Percentiles rank a stretch among this genome's conserved stretches.
These are phyloP conservation scores for Macrolepiota dolichaula DNA, from an alignment of 768 basidiomycete genomes.

Conservation along the genomic window DNA sequence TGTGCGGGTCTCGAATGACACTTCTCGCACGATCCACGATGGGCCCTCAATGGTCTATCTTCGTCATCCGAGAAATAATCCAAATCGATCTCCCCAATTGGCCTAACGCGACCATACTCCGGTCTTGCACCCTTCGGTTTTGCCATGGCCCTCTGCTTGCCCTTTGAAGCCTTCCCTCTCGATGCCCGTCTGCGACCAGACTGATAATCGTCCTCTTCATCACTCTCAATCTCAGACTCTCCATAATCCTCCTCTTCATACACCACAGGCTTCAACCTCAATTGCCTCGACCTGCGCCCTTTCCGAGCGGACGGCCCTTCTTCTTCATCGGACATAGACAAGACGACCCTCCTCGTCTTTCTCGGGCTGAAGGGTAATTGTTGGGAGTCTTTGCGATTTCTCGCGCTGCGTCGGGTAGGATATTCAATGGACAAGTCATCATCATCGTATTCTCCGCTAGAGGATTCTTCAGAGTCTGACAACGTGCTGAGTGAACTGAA, in stretches of 20 bases:
- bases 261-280: constrained; percentile 1
- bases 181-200: constrained; percentile 12
- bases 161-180: constrained; percentile 8
- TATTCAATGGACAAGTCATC: constrained; percentile 20
- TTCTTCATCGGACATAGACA: constrained; percentile 3
- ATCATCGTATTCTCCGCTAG: constrained; percentile 21
- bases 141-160: constrained; percentile 19
- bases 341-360: constrained; percentile 2
- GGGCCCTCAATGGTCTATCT: constrained; percentile 49
- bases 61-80: constrained; percentile 55
- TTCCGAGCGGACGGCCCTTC: neutral
- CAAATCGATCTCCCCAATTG: constrained; percentile 38
- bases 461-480: constrained; percentile 20
- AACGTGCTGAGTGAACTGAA: constrained; percentile 28
- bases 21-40: constrained; percentile 69
- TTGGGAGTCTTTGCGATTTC: neutral
- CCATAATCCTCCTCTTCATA: neutral
- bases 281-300: neutral
- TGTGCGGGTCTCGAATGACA: constrained; percentile 64
- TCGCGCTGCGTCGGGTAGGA: neutral
- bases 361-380: constrained; percentile 9
- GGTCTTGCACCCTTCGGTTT: constrained; percentile 29
- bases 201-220: constrained; percentile 14
- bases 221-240: constrained; percentile 11
- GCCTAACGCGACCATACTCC: constrained; percentile 43